Evolutionary conservation across 495 filamentous ascomycete species (phyloP), one percentile per base, ranked within the genome.

Genomic region (Hypomontagnella submonticulosa): DNA sequence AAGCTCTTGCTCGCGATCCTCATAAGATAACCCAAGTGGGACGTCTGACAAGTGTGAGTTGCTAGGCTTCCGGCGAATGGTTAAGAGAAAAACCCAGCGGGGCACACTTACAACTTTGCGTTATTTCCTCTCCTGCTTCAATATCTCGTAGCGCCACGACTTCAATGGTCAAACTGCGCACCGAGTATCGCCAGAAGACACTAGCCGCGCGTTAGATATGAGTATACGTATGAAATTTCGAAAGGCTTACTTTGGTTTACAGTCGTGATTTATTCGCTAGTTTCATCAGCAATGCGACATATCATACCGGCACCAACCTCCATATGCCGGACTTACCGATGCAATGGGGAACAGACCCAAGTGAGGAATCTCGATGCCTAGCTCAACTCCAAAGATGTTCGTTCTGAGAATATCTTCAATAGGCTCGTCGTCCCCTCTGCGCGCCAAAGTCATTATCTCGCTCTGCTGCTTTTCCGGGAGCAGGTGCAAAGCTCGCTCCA

Each of bases 361-460:
- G 38, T 78, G 73, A 3, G 68, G 63, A 12, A 72, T 69, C 30
- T 73, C 74, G 5, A 65, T 19, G 3, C 58, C 71, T 7, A 78
- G 49, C 49, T 76, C 76, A 4, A 78, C 70, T 0, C 69, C 76
- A 18, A 76, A 78, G 12, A 71, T 73, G 33, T 76, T 78, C 81
- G 91, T 92, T 11, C 84, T 82, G 36, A 90, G 82, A 13, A 91
- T 82, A 73, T 93, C 91, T 61, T 92, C 87, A 18, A 87, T 73
- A 4, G 89, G 78, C 34, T 88, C 88, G 7, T 89, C 89, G 9
- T 88, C 89, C 1, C 84, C 88, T 73, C 90, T 91, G 66, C 90
- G 88, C 34, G 90, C 85, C 63, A 92, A 43, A 0, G 61, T 50
- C 16, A 67, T 12, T 0, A 76, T 36, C 8, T 52, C 50, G 4